Evolutionary conservation across 2,329 filamentous ascomycete genomes (phyloP).

Genomic region (Hypoxylon sp.): DNA sequence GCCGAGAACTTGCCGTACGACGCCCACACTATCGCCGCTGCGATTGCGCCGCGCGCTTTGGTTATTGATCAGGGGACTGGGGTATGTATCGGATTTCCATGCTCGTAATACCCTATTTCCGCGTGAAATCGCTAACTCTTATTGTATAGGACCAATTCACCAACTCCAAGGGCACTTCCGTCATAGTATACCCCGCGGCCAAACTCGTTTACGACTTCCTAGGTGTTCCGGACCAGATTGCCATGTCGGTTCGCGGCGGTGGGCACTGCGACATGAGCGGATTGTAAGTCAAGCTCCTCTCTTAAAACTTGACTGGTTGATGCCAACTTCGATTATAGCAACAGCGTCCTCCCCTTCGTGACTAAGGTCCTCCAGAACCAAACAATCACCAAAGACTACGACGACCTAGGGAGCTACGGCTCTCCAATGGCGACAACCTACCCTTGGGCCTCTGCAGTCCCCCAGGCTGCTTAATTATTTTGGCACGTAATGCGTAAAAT

Average conservation of each 20-base stretch:
- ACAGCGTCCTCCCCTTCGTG: slow-evolving; percentile 58
- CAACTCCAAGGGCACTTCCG: slow-evolving; percentile 58
- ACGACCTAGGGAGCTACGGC: slow-evolving; percentile 54
- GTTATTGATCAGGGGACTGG: slow-evolving; percentile 64
- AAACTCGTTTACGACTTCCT: slow-evolving; percentile 64
- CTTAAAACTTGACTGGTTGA: background rate
- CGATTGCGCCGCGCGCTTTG: slow-evolving; percentile 65
- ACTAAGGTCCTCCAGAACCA: slow-evolving; percentile 57
- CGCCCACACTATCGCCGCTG: slow-evolving; percentile 65
- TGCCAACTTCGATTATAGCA: slow-evolving; percentile 41
- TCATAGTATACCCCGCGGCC: slow-evolving; percentile 60
- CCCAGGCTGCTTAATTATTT: slow-evolving; percentile 37
- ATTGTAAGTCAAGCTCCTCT: slow-evolving; percentile 49
- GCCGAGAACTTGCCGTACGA: slow-evolving; percentile 63
- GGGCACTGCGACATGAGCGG: slow-evolving; percentile 60
- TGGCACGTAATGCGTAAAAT: no score
- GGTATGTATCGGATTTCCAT: no score
- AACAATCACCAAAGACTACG: slow-evolving; percentile 56
- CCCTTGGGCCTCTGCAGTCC: slow-evolving; percentile 55
- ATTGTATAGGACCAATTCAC: slow-evolving; percentile 59
- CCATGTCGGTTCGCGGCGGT: slow-evolving; percentile 56
- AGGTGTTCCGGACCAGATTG: slow-evolving; percentile 59
- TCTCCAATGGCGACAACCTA: slow-evolving; percentile 55
- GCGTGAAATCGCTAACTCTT: no score
- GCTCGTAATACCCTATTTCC: no score